phyloP scores from a whole-genome alignment of 192 early-diverging fungal species.

The Coemansia sp. region DNA sequence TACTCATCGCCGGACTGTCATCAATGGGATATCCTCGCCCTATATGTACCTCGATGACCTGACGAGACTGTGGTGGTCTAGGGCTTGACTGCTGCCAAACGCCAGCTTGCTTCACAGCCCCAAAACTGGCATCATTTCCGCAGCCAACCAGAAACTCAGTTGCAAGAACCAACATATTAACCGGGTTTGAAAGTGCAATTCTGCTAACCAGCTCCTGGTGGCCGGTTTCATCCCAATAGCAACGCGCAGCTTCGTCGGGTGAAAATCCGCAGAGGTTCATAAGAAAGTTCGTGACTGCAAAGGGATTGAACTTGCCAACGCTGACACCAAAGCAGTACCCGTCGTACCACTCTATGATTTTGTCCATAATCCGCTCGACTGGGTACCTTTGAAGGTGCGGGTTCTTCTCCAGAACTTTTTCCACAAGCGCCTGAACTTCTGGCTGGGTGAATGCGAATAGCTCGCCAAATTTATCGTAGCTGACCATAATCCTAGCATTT shows the following conservation, averaged over 20 bases:
- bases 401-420: not conserved
- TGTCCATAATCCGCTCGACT: not conserved
- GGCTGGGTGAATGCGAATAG: not conserved
- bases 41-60: too few species aligned
- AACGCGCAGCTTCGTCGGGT: not conserved
- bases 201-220: not conserved
- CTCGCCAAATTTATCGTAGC: not conserved
- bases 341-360: slow-evolving; percentile 14
- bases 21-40: too few species aligned
- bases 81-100: too few species aligned
- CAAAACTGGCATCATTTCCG: not conserved
- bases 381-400: not conserved
- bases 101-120: too few species aligned
- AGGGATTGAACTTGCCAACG: slow-evolving; percentile 8
- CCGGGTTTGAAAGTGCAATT: slow-evolving; percentile 4
- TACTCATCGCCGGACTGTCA: not conserved
- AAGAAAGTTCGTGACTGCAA: slow-evolving; percentile 8
- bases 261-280: not conserved
- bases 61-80: too few species aligned
- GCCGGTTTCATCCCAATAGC: not conserved
- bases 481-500: not conserved
- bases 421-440: not conserved
- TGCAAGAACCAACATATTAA: not conserved
- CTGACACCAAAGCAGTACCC: slow-evolving; percentile 4
- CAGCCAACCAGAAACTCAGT: not conserved